Evolutionary conservation across 2,329 filamentous ascomycete species (phyloP).

Genomic region (Penicillium sclerotiorum): DNA sequence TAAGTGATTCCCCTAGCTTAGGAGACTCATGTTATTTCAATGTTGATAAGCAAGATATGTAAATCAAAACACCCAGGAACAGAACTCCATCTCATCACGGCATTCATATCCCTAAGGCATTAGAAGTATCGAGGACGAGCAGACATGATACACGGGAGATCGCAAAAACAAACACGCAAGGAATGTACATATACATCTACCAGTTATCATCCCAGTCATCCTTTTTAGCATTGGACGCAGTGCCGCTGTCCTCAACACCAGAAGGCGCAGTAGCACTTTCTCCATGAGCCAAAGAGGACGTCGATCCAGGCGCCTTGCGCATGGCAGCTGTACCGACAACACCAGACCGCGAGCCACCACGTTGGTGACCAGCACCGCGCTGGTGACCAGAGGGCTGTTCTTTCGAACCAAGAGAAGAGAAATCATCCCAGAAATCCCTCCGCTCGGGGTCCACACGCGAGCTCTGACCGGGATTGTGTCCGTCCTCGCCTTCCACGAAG

Average conservation of each 20-base stretch:
- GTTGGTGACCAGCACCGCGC: slow-evolving; percentile 26
- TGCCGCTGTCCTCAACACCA: slow-evolving; percentile 23
- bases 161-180: not conserved
- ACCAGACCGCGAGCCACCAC: slow-evolving; percentile 45
- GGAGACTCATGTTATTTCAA: no score
- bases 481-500: slow-evolving; percentile 77
- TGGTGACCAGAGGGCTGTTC: slow-evolving; percentile 25
- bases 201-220: slow-evolving; percentile 63
- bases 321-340: slow-evolving; percentile 66
- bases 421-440: slow-evolving; percentile 90
- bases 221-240: slow-evolving; percentile 42
- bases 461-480: slow-evolving; percentile 48
- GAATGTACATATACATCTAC: slow-evolving; percentile 28
- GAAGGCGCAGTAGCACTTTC: slow-evolving; percentile 27
- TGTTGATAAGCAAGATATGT: slow-evolving; percentile 15
- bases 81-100: no score
- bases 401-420: slow-evolving; percentile 65
- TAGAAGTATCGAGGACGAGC: not conserved
- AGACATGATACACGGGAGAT: not conserved
- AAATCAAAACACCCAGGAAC: not conserved
- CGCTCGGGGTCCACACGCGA: slow-evolving; percentile 62
- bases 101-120: slow-evolving; percentile 1
- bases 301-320: slow-evolving; percentile 49
- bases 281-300: slow-evolving; percentile 19
- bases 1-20: no score